Base-by-base conservation (phyloP, 306 rosid species). In the Sphenostylis stenocarpa region DNA sequence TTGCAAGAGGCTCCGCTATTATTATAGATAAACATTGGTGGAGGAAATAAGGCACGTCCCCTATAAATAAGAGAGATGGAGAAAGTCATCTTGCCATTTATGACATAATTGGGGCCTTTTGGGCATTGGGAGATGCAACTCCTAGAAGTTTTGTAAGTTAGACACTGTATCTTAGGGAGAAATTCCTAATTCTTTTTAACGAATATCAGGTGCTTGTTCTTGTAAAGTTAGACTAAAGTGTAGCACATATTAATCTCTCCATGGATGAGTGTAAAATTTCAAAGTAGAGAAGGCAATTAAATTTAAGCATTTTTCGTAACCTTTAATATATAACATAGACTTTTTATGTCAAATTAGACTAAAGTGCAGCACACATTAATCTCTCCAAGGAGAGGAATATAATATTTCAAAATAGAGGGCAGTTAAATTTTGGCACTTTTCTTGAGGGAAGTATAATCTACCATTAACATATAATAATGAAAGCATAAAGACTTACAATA, bases 401-500 rank as follows among this genome's bases (percentile, higher is more conserved):
- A 38, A 10, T 38, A 69, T 78, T 77, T 57, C 34, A 78, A 56
- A 41, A 56, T 21, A 77, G 41, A 55, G 41, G 23, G 38, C 53
- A 14, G 10, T 23, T 7, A 21, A 29, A 78, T 15, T 57, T 38
- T 16, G 33, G 34, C 21, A 45, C 33, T 4, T 55, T 36, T 6
- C 68, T 41, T 3, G 58, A 29, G 39, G 20, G 16, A 16, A 34
- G 55, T 34, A 61, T 34, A 70, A 78, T 70, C 48, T 34, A 36
- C n/a, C 55, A 49, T 26, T 15, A 20, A 57, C 31, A 61, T 43
- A 48, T 26, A 57, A 28, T 61, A 48, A 67, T 55, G 13, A 9
- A 38, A 38, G 0, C 43, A 31, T 31, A 9, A 78, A 24, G 66
- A 86, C 97, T 88, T 87, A 95, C 98, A 78, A 56, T 63, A 28